Percentiles rank a stretch among this genome's conserved stretches.
Conservation (phyloP, 116 monocot species). For the Posidonia oceanica region DNA sequence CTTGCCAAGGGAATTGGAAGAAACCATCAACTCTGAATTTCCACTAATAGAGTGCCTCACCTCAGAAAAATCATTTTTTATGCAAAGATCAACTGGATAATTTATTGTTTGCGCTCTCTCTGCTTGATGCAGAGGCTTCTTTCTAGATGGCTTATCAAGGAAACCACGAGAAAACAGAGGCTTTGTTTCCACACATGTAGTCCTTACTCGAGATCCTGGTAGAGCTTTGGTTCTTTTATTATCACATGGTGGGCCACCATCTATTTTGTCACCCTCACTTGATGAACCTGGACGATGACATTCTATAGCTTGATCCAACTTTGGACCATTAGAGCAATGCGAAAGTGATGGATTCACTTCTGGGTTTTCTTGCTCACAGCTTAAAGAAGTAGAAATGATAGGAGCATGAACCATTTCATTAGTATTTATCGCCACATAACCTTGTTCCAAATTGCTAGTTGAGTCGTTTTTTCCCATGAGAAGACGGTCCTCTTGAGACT, state of each 20-base stretch:
- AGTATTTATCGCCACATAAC: neutral
- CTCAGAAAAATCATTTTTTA: slow-evolving; percentile 11
- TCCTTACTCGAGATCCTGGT: neutral
- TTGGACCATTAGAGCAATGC: neutral
- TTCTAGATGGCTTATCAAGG: slow-evolving; percentile 26
- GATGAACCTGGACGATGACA: neutral
- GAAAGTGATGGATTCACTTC: slow-evolving; percentile 1
- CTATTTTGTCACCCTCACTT: neutral
- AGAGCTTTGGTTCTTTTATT: neutral
- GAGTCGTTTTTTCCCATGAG: neutral
- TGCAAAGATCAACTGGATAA: neutral
- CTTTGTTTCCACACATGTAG: slow-evolving; percentile 7
- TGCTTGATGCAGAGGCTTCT: slow-evolving; percentile 10
- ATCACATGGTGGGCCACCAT: neutral
- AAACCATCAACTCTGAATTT: neutral
- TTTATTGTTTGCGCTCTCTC: slow-evolving; percentile 7
- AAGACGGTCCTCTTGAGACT: neutral
- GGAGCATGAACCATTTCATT: neutral
- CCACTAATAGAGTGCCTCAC: neutral
- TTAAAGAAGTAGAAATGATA: neutral
- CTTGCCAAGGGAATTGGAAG: neutral
- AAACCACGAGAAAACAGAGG: slow-evolving; percentile 44
- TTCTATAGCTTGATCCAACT: neutral
- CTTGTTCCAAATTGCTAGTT: neutral
- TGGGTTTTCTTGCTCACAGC: neutral